Evolutionary conservation across 805 yeast species (phyloP).

Genomic region (Alloascoidea africana): DNA sequence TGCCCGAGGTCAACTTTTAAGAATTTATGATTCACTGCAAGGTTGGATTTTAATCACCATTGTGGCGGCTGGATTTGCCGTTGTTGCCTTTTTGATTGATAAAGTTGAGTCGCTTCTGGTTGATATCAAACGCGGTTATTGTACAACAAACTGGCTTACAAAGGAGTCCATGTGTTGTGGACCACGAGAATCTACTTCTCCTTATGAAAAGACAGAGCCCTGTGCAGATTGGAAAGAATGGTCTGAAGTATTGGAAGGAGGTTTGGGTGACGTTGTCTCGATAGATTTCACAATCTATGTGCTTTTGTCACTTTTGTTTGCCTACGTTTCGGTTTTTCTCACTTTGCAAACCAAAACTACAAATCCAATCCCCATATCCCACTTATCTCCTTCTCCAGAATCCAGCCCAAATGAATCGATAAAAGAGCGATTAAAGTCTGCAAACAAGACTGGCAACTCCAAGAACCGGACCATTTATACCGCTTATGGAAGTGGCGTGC

Average conservation of each 20-base stretch:
- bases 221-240: constrained; percentile 31
- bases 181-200: constrained; percentile 2
- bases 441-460: constrained; percentile 3
- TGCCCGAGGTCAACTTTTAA: constrained; percentile 14
- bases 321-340: constrained; percentile 26
- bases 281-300: constrained; percentile 23
- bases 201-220: constrained; percentile 2
- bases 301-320: constrained; percentile 23
- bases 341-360: constrained; percentile 31
- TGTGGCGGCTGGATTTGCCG: constrained; percentile 28
- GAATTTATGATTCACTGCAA: constrained; percentile 23
- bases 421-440: too few species aligned
- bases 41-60: constrained; percentile 35
- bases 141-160: constrained; percentile 27
- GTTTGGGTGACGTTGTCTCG: constrained; percentile 3
- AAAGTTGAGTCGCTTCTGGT: constrained; percentile 29
- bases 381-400: not conserved
- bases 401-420: not conserved
- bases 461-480: constrained; percentile 24
- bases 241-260: constrained; percentile 16
- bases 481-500: constrained; percentile 46
- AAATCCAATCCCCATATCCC: constrained; percentile 12
- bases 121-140: constrained; percentile 37
- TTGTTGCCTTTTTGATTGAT: constrained; percentile 35
- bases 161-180: constrained; percentile 29